Evolutionary conservation across 2,329 filamentous ascomycete species (phyloP), one percentile per base, ranked within the genome.

Genomic region (Scytalidium lignicola): DNA sequence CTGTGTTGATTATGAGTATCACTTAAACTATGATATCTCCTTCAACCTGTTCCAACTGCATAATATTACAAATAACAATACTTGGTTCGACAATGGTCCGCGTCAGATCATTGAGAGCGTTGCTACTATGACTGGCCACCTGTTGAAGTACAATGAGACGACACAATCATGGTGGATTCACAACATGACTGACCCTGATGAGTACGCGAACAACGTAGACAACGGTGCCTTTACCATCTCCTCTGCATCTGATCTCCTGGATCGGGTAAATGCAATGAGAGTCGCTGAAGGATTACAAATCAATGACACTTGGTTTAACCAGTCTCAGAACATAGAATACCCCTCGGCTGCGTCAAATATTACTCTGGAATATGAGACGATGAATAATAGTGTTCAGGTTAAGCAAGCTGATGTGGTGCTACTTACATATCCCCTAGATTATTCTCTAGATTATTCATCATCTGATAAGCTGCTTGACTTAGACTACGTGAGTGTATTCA

Each of bases 321-420:
- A 80, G 51, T 73, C 78, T 1, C 62, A 73, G 2, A 76, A 80
- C 46, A 78, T 87, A 45, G 28, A 67, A 82, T 42, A 75, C 78
- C 7, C 73, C 74, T 44, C 73, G 79, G 62, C 72, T 2, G 62
- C 70, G 3, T 80, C 80, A 2, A 73, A 74, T 20, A 81, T 88
- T 29, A 82, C 83, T 3, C 65, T 83, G 2, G 83, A 87, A 58
- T 86, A 82, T 55, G 73, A 73, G 0, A 74, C 73, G 0, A 86
- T 87, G 82, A 86, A 86, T 57, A 80, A 82, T 17, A 80, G 74
- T 17, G 77, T 83, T 10, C 70, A 70, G 0, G 82, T 88, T 44
- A 88, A 88, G 62, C 85, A 88, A 62, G 85, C 84, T 1, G 84
- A 88, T 64, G 77, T 88, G 13, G 80, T 87, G 21, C 67, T 88